These are phyloP conservation scores for Trichoderma virens DNA, from an alignment of 495 filamentous ascomycete genomes.

Conservation along the genomic window DNA sequence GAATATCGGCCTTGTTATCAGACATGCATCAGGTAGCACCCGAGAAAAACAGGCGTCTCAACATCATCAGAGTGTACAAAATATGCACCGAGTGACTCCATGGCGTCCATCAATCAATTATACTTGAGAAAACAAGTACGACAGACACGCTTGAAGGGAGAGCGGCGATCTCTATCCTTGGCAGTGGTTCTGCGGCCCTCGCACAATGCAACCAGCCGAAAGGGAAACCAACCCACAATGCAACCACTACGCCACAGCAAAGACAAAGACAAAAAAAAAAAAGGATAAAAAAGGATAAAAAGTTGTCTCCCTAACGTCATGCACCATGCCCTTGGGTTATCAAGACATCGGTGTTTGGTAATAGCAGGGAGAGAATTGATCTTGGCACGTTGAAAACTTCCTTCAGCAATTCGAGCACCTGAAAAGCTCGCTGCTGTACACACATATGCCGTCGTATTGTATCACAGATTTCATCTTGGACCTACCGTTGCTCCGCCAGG, in stretches of 20 bases:
- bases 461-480: background rate
- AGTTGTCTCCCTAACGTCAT: conserved; percentile 80
- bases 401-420: conserved; percentile 88
- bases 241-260: background rate
- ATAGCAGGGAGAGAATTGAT: conserved; percentile 62
- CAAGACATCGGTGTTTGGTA: conserved; percentile 81
- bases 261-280: background rate
- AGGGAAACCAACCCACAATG: background rate
- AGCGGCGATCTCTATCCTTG: conserved; percentile 1
- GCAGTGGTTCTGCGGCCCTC: background rate
- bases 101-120: background rate
- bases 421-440: conserved; percentile 85
- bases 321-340: conserved; percentile 60
- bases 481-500: background rate
- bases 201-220: background rate
- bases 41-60: background rate
- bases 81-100: background rate
- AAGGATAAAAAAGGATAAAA: background rate
- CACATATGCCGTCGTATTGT: conserved; percentile 74
- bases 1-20: background rate
- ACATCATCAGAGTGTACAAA: background rate
- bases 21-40: background rate
- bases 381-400: conserved; percentile 93
- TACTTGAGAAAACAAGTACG: background rate
- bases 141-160: background rate